A percentile compares a stretch with the other conserved stretches of the same genome.
Evolutionary conservation across 441 rosid species (phyloP).

Genomic region (Bruguiera hainesii): DNA sequence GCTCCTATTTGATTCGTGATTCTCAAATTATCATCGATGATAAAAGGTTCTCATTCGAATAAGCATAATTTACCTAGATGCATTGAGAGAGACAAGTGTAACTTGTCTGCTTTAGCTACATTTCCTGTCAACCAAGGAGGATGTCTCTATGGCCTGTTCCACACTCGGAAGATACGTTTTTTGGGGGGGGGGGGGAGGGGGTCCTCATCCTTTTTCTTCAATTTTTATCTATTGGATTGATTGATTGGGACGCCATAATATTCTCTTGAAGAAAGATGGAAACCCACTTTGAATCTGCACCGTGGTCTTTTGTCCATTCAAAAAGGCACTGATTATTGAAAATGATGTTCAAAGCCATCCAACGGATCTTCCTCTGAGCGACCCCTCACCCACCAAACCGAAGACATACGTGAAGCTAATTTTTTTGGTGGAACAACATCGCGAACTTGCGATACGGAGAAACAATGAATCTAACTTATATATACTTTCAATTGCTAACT

Average conservation of each 20-base stretch:
- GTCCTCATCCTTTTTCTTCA: not conserved
- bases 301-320: not conserved
- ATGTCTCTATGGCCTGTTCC: not conserved
- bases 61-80: not conserved
- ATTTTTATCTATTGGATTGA: not conserved
- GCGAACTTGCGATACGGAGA: too few species aligned
- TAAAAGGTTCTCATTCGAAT: not conserved
- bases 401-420: too few species aligned
- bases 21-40: too few species aligned
- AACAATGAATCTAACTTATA: too few species aligned
- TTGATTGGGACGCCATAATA: constrained; percentile 8
- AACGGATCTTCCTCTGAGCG: constrained; percentile 1
- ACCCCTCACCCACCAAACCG: constrained; percentile 8
- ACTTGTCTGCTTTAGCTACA: not conserved
- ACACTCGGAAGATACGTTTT: not conserved
- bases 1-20: too few species aligned
- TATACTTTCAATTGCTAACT: too few species aligned
- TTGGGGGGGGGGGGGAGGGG: not conserved
- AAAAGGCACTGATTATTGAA: not conserved
- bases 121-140: not conserved
- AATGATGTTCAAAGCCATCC: not conserved
- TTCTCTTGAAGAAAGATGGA: constrained; percentile 4
- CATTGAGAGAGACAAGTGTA: not conserved
- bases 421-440: too few species aligned
- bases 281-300: constrained; percentile 13